A percentile compares a stretch with the other conserved stretches of the same genome.
phyloP scores from a whole-genome alignment of 2,329 filamentous ascomycete genomes.

The Karstenula rhodostoma region DNA sequence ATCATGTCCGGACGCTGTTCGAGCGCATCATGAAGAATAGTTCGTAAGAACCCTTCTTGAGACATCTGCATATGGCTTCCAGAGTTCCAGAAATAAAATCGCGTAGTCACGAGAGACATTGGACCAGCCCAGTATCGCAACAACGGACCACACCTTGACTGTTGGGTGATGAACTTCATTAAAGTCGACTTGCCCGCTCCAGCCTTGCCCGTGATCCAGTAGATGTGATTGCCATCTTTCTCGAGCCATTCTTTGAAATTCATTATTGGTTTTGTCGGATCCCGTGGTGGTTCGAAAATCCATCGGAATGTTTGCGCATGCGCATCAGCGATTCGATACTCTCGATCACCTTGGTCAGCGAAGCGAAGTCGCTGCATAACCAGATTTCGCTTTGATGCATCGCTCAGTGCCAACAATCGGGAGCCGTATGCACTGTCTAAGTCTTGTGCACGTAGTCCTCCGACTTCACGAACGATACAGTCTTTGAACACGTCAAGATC shows the following conservation, averaged over 20 bases:
- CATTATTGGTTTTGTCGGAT: neutral
- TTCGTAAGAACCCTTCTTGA: neutral
- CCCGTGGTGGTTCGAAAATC: neutral
- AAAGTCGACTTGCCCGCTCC: slow-evolving; percentile 47
- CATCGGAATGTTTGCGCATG: slow-evolving; percentile 9
- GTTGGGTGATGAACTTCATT: slow-evolving; percentile 34
- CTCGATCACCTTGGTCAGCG: neutral
- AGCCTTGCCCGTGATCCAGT: slow-evolving; percentile 55
- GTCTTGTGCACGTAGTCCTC: no score
- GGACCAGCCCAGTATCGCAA: slow-evolving; percentile 26
- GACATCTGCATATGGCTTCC: slow-evolving; percentile 24
- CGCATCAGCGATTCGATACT: neutral
- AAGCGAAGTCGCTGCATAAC: no score
- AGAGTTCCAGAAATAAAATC: slow-evolving; percentile 39
- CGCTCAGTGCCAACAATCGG: no score
- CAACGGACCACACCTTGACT: slow-evolving; percentile 12
- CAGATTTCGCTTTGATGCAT: neutral
- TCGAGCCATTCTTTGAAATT: slow-evolving; percentile 15
- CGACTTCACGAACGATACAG: no score
- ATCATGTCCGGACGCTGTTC: neutral
- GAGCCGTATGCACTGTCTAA: no score
- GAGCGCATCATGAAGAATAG: neutral
- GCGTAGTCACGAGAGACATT: slow-evolving; percentile 12
- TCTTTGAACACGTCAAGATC: no score
- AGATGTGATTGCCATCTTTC: neutral